Evolutionary conservation across 495 filamentous ascomycete genomes (phyloP).

Genomic region (Rhypophila decipiens): DNA sequence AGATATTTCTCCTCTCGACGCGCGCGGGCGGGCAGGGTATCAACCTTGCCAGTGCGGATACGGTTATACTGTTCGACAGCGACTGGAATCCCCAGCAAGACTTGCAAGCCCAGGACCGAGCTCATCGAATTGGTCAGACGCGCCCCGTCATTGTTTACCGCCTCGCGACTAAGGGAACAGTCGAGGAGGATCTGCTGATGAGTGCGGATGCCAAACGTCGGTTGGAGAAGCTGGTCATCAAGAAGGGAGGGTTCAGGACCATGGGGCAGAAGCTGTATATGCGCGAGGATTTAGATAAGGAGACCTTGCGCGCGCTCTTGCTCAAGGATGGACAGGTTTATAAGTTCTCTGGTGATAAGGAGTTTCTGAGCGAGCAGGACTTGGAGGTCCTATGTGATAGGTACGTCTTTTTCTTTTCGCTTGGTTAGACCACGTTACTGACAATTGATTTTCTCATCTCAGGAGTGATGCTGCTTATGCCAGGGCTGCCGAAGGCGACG

Average conservation of each 20-base stretch:
- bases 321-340: constrained; percentile 61
- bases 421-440: not conserved
- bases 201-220: constrained; percentile 91
- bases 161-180: constrained; percentile 84
- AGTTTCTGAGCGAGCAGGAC: constrained; percentile 71
- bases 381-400: constrained; percentile 68
- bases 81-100: constrained; percentile 99
- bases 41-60: constrained; percentile 95
- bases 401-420: constrained; percentile 1
- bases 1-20: constrained; percentile 82
- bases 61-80: constrained; percentile 90
- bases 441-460: not conserved
- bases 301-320: constrained; percentile 53
- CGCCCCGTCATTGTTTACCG: constrained; percentile 91
- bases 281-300: constrained; percentile 46
- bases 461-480: constrained; percentile 80
- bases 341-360: constrained; percentile 46
- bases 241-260: constrained; percentile 71
- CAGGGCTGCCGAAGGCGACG: constrained; percentile 66
- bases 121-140: constrained; percentile 90
- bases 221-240: constrained; percentile 90
- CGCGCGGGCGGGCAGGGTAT: constrained; percentile 93
- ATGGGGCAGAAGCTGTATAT: constrained; percentile 54
- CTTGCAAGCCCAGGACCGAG: constrained; percentile 90
- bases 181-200: constrained; percentile 82